Evolutionary conservation across 192 early-diverging fungal species (phyloP).

Genomic region (Endogone sp.): DNA sequence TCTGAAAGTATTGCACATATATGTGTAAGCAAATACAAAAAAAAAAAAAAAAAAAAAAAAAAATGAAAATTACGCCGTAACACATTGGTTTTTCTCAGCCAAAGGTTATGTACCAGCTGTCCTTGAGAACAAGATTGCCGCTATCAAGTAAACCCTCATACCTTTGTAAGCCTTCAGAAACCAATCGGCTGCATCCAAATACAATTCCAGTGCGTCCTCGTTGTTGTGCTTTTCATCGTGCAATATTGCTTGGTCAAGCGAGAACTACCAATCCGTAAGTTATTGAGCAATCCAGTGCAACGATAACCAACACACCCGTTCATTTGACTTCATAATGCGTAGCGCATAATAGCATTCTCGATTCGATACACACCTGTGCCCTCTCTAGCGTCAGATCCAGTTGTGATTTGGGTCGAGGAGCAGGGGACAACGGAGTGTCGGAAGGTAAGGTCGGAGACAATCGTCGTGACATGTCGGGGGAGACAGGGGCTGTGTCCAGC

Average conservation of each 20-base stretch:
- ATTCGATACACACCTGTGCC: not conserved
- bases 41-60: no score
- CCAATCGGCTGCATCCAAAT: slow-evolving; percentile 40
- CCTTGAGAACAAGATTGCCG: not conserved
- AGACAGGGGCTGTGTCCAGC: not conserved
- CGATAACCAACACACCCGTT: no score
- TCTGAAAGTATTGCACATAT: not conserved
- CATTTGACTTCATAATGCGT: no score
- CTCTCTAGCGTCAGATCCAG: not conserved
- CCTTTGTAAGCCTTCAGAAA: slow-evolving; percentile 44
- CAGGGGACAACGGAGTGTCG: not conserved
- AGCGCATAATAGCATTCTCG: no score
- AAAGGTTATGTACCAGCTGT: no score
- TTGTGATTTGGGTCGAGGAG: not conserved
- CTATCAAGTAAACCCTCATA: slow-evolving; percentile 18
- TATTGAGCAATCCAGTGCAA: no score
- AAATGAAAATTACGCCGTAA: no score
- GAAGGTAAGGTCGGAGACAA: not conserved
- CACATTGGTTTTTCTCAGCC: no score
- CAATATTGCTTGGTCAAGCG: slow-evolving; percentile 16
- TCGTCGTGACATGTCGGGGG: not conserved
- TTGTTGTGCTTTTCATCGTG: slow-evolving; percentile 33
- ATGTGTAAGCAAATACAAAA: not conserved
- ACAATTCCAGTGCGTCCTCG: slow-evolving; percentile 47
- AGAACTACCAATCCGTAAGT: slow-evolving; percentile 12